Evolutionary conservation across 768 basidiomycete species (phyloP).

Genomic region (Boletellus ananiceps): DNA sequence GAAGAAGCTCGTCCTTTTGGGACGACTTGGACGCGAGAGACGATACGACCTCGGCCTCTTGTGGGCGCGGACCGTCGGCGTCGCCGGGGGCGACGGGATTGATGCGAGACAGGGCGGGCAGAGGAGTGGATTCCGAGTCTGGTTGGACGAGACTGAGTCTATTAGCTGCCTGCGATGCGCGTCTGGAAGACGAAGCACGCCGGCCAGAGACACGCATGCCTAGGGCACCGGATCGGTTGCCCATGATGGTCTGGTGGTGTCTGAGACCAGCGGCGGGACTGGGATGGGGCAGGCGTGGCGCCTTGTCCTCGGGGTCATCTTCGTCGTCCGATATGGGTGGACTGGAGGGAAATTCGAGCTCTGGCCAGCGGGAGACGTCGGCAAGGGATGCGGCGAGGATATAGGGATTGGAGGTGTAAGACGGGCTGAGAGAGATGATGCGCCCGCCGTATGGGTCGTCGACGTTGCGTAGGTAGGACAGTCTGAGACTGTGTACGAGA

Average conservation of each 20-base stretch:
- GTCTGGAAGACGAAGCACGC: constrained; percentile 49
- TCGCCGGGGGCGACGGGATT: constrained; percentile 8
- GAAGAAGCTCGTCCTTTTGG: constrained; percentile 13
- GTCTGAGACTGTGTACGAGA: constrained; percentile 78
- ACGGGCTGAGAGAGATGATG: constrained; percentile 74
- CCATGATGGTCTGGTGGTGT: constrained; percentile 89
- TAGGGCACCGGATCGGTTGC: constrained; percentile 58
- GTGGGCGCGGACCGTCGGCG: constrained; percentile 5
- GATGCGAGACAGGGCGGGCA: constrained; percentile 9
- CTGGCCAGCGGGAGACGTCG: constrained; percentile 80
- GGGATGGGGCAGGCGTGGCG: not conserved
- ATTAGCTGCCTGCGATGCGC: constrained; percentile 32
- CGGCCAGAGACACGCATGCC: constrained; percentile 77
- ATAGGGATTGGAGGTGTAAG: constrained; percentile 78
- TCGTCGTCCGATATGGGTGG: constrained; percentile 75
- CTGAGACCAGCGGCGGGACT: constrained; percentile 50
- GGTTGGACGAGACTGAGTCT: constrained; percentile 4
- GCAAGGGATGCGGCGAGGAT: constrained; percentile 75
- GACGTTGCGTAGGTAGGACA: constrained; percentile 83
- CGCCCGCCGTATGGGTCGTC: constrained; percentile 83
- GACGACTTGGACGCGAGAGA: not conserved
- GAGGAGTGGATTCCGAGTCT: constrained; percentile 8
- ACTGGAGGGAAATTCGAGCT: constrained; percentile 65
- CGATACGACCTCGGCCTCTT: constrained; percentile 6
- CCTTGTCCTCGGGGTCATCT: constrained; percentile 36